Base-by-base conservation (phyloP, 2,329 filamentous ascomycete genomes). In the Phialocephala sp. region DNA sequence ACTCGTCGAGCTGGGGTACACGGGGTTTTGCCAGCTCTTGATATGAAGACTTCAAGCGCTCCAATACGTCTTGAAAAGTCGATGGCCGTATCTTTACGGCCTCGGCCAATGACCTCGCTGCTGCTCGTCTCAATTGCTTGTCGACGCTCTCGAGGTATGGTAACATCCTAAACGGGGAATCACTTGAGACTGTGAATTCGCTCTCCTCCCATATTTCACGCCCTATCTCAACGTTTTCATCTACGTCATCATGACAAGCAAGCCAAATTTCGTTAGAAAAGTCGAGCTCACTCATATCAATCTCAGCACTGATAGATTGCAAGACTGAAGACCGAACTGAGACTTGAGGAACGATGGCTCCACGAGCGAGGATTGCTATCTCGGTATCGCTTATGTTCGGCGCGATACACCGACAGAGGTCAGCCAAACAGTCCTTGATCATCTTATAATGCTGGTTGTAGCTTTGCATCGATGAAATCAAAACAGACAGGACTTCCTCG, bases 181-280 rank as follows among this genome's bases (percentile, higher is more conserved):
- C 83, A 22, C 86, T 80, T 1, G 87, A 85, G 14, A 94, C 80
- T 66, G 90, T 81, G 67, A 98, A 90, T 8, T 87, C 90, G 75
- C 94, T 97, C 74, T 97, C 95, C 74, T 97, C 93, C 95, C 95
- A 99, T 41, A 99, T 97, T 14, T 94, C 91, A 60, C 84, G 86
- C 8, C 91, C 94, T 61, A 97, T 83, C 55, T 93, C 92, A 9
- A 85, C 86, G 73, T 98, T 98, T 76, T 98, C 94, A 52, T 91
- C 87, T 22, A 93, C 87, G 72, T 97, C 92, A 70, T 99, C 95
- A 73, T 99, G 94, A 74, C 89, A 94, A 52, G 92, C 92, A 50
- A 99, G 84, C 93, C 93, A 99, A 24, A 99, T 91, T 76, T 98
- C 92, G 67, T 95, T 90, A 2, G 91, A 95, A 74, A 93, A 95